Evolutionary conservation across 2,329 filamentous ascomycete genomes (phyloP).

Genomic region (Trichophyton mentagrophytes): DNA sequence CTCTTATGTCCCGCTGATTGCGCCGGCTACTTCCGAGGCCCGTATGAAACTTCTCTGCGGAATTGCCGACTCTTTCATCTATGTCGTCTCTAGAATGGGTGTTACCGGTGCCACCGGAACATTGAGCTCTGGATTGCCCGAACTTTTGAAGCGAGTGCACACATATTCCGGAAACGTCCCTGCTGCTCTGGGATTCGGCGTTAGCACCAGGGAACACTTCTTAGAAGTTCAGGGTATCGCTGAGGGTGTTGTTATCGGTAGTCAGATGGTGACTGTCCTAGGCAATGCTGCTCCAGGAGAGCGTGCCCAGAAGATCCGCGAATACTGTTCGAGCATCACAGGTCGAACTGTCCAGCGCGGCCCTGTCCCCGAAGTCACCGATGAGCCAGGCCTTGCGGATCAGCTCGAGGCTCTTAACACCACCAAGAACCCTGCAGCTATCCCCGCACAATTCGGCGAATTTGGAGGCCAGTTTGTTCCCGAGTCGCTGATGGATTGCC

Average conservation of each 20-base stretch:
- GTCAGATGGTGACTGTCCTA: conserved; percentile 79
- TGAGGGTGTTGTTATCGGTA: conserved; percentile 92
- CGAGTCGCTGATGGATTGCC: conserved; percentile 93
- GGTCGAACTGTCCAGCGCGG: conserved; percentile 41
- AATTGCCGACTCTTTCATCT: conserved; percentile 97
- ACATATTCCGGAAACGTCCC: conserved; percentile 83
- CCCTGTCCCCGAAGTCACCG: conserved; percentile 30
- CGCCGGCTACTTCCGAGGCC: conserved; percentile 78
- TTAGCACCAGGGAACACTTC: conserved; percentile 92
- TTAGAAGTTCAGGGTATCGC: conserved; percentile 68
- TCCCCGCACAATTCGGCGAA: conserved; percentile 81
- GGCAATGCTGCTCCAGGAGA: conserved; percentile 54
- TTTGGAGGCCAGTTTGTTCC: conserved; percentile 97
- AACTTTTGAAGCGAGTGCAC: conserved; percentile 73
- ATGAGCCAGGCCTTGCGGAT: conserved; percentile 57
- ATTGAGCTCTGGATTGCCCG: conserved; percentile 68
- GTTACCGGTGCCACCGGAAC: conserved; percentile 83
- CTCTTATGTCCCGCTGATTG: conserved; percentile 94
- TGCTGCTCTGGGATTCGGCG: conserved; percentile 86
- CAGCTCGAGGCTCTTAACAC: conserved; percentile 73
- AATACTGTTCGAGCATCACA: conserved; percentile 69
- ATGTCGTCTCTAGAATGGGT: conserved; percentile 93
- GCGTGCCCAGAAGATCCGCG: conserved; percentile 60
- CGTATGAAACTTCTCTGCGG: conserved; percentile 94
- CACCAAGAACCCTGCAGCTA: conserved; percentile 42